Evolutionary conservation across 176 grass and related monocot species (phyloP), one percentile per base, ranked within the genome.

Genomic region (Poa annua): DNA sequence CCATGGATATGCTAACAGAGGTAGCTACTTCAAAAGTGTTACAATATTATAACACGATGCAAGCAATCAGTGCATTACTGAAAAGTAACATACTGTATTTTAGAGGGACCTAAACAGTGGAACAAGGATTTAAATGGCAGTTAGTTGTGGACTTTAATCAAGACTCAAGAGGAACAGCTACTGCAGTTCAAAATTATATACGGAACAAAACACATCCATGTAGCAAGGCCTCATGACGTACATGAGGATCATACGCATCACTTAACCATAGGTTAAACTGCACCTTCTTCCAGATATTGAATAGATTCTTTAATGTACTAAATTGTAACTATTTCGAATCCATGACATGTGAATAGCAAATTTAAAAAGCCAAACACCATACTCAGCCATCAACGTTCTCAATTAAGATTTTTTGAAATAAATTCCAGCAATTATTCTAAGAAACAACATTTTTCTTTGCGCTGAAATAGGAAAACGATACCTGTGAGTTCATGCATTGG

Each of bases 361-460:
- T 11, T 62, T 24, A 60, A 41, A 65, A 88, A 76, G 17, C 35
- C 12, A 48, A 66, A 33, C n/a, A 60, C 26, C 36, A 75, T 76
- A 62, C 16, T 17, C 77, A 67, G 11, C 42, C 71, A 76, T 81
- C 51, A 51, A 7, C 3, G 48, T 67, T 84, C 14, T 59, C 75
- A 38, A 42, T 29, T 60, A 60, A 10, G 11, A 74, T 20, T 20
- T 83, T 55, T 11, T 11, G n/a, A 75, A 85, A 13, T 20, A 8
- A 83, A 78, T 22, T 5, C 62, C 51, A 36, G 4, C 13, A 63
- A 71, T 25, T 38, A 13, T 33, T 51, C 61, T n/a, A 44, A 29
- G 52, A 76, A 52, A 78, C 1, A 13, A 17, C 36, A 48, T 49
- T 75, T 67, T 24, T 25, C 15, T 25, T 80, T 49, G 36, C 4